Evolutionary conservation across 345 rosid genomes (phyloP), one percentile per base, ranked within the genome.

Genomic region (Hibiscus mutabilis): DNA sequence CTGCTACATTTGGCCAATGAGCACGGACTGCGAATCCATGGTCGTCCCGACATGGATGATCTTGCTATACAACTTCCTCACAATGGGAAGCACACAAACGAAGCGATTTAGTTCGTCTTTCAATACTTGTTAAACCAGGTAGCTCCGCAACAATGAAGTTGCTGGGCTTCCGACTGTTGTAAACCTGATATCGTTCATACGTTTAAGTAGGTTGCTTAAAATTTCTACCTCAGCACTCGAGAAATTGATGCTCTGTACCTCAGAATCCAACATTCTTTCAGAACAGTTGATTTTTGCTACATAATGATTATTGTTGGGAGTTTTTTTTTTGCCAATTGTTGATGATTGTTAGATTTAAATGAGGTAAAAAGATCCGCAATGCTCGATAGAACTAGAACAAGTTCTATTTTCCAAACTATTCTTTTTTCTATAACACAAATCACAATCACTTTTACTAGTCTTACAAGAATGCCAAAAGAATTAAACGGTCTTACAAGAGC

Each of bases 1-100:
- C 74, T 94, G 22, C 72, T 91, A 66, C 98, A 94, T 78, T 84
- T 94, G 76, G 98, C 98, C 4, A 94, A 94, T 40, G 97, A 94
- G 86, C 95, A 94, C 71, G 91, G 88, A 18, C 77, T 94, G 76
- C 70, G 83, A 71, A 84, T 94, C 75, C 78, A 47, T 5, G 89
- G 96, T 14, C 78, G 79, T 64, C 63, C 76, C 55, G 69, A 73
- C 80, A 72, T 94, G 85, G 91, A 84, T 22, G 95, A 94, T 76
- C 89, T 91, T 59, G 74, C 74, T n/a, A 87, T 88, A 71, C 69
- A 73, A 73, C 81, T 81, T 73, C 87, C 86, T 11, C 37, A 16
- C 55, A 51, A 68, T 0, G 47, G n/a, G 44, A 65, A 33, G 40
- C 19, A 2, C 3, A 9, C 74, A 13, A 51, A 10, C 60, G 13